phyloP scores from a whole-genome alignment of 2,329 filamentous ascomycete genomes.

The Cladosporium sphaerospermum region DNA sequence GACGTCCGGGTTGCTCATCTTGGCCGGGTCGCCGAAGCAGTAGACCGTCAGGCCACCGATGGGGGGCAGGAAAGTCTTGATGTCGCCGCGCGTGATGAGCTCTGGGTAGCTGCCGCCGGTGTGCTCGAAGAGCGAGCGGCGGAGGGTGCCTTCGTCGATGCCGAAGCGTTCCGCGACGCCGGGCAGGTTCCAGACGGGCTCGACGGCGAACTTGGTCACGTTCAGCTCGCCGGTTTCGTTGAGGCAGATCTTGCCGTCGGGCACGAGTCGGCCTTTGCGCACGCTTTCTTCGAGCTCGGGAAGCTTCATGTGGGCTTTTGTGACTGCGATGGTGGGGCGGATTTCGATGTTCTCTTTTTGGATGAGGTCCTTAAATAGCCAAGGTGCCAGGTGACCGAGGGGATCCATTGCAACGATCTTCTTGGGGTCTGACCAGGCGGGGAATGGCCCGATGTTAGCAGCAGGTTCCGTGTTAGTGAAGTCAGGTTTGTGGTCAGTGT shows the following conservation, averaged over 20 bases:
- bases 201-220: constrained; percentile 94
- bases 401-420: constrained; percentile 99
- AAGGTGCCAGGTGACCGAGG: constrained; percentile 78
- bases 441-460: constrained; percentile 80
- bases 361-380: constrained; percentile 74
- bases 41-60: constrained; percentile 96
- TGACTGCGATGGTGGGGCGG: constrained; percentile 79
- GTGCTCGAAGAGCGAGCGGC: constrained; percentile 85
- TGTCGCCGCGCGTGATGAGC: constrained; percentile 86
- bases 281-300: constrained; percentile 91
- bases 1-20: constrained; percentile 81
- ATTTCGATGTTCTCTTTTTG: constrained; percentile 76
- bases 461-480: constrained; percentile 87
- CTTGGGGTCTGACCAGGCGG: constrained; percentile 79
- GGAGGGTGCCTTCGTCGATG: constrained; percentile 84
- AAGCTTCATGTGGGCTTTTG: constrained; percentile 92
- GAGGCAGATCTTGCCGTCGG: constrained; percentile 84
- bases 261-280: constrained; percentile 63
- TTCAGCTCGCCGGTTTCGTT: constrained; percentile 81
- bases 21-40: constrained; percentile 90
- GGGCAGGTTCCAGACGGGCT: constrained; percentile 63
- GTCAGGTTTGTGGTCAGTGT: constrained; percentile 71
- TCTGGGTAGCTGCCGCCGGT: constrained; percentile 96
- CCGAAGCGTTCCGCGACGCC: constrained; percentile 82
- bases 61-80: constrained; percentile 91